Base-by-base conservation (phyloP, 192 early-diverging fungal genomes). In the Thamnidium elegans region DNA sequence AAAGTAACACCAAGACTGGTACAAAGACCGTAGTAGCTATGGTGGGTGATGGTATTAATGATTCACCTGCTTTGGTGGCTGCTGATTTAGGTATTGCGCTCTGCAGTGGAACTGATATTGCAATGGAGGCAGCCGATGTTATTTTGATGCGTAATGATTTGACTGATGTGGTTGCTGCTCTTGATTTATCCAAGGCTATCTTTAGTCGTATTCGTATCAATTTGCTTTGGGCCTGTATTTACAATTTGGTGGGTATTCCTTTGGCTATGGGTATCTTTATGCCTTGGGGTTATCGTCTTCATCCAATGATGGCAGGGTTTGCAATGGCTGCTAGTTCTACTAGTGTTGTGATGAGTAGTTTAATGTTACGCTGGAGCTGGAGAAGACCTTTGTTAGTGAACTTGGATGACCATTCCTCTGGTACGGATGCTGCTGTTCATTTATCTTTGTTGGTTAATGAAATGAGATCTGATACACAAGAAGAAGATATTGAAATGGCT, bases 31-130 rank as follows among this genome's bases (percentile, higher is more conserved):
- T 64, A 5, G 90, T 95, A 0, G 96, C 95, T 5, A 94, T 98
- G 92, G 89, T 97, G 2, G 96, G 96, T 13, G 96, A 99, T 70
- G 96, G 96, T 42, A 88, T 96, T 69, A 99, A 99, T 63, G 96
- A 99, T 63, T 92, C 94, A 7, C 94, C 94, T 19, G 90, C 93
- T 8, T 73, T 99, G 56, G 95, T 92, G 0, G 83, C 84, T 8
- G 81, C 90, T 8, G 86, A 97, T 64, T 74, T 99, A 13, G 95
- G 95, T 0, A 91, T 99, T 67, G 92, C 94, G 0, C 73, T 97
- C 26, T 88, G 85, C 59, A 90, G 89, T 1, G 96, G 94, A 4
- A 94, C 96, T 0, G 96, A 99, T 74, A 93, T 99, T 50, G 96
- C 95, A 0, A 90, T 97, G 79, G 94, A 95, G 65, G 93, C 96